phyloP scores from a whole-genome alignment of 768 basidiomycete genomes.

The Calvatia gigantea region DNA sequence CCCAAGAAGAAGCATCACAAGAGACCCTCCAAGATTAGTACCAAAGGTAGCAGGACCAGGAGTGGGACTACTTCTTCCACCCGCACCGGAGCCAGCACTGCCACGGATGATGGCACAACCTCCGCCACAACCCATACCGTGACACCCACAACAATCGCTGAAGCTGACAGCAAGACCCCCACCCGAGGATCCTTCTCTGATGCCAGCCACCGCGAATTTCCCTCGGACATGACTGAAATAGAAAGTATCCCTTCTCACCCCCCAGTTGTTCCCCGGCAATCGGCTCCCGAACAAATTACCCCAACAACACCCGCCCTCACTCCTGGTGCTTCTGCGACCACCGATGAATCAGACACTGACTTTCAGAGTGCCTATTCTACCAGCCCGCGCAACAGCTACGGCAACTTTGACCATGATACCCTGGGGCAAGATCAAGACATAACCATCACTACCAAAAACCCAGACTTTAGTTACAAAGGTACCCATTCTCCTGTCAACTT shows the following conservation, averaged over 20 bases:
- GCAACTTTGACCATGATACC: constrained; percentile 35
- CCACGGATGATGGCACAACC: constrained; percentile 21
- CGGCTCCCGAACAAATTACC: constrained; percentile 7
- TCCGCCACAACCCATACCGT: constrained; percentile 15
- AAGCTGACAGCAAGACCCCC: constrained; percentile 35
- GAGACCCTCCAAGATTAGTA: constrained; percentile 24
- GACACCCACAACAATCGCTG: constrained; percentile 20
- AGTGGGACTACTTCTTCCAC: constrained; percentile 67
- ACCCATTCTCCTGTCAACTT: not conserved
- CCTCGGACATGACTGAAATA: constrained; percentile 26
- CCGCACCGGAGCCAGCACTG: constrained; percentile 32
- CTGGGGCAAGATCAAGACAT: constrained; percentile 4
- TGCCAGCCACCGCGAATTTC: constrained; percentile 28
- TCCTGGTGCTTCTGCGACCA: constrained; percentile 28
- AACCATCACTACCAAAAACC: not conserved
- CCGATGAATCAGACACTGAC: constrained; percentile 80
- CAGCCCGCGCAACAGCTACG: constrained; percentile 68
- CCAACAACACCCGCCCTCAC: constrained; percentile 18
- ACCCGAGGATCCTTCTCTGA: constrained; percentile 39
- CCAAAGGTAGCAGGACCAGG: constrained; percentile 45
- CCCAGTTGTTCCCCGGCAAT: constrained; percentile 16
- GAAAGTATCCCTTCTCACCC: constrained; percentile 26
- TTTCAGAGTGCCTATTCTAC: constrained; percentile 85
- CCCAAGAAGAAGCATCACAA: constrained; percentile 26
- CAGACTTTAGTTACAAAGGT: not conserved